Base-by-base conservation (phyloP, 305 asterid genomes). In the Fraxinus sp. region DNA sequence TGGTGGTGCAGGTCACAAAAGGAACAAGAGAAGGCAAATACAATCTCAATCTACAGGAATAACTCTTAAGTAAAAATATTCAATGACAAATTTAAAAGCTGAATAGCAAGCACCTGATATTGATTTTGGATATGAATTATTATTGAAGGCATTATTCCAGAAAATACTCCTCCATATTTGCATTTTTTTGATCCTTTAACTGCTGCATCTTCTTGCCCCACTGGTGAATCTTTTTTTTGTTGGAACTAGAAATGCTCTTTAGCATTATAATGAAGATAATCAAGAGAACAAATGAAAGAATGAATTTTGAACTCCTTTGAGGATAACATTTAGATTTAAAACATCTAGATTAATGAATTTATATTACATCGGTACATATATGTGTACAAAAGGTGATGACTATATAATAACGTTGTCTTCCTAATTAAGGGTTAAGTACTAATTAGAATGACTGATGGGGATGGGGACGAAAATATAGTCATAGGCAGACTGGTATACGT, bases 401-500 rank as follows among this genome's bases (percentile, higher is more conserved):
- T 79, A 62, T 70, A 81, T 78, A 20, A 11, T 4, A 30, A 70
- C 32, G 78, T 33, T 44, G 35, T 52, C 85, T 1, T 14, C 75
- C 82, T 82, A 87, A 76, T 39, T 59, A 73, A 14, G 66, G 71
- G 86, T 37, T 49, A 46, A 13, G 1, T 49, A 14, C 59, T 46
- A 68, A 28, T 32, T 70, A 70, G 75, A 70, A 70, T 28, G 75
- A 30, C 75, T 13, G 22, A 52, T 70, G 75, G 14, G 79, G 62
- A 59, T 79, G 13, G 37, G 71, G 39, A 81, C 20, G 33, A 80
- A 77, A 36, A 66, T 55, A 83, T 13, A 73, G 66, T 81, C 84
- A 86, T 5, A 87, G 83, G 80, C 86, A 79, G 83, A 85, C 33
- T 75, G 84, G 79, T 70, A 76, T 66, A 73, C 81, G 79, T 18